Conservation (phyloP, 352 stramenopile genomes). For the Globisporangium camurandrum region DNA sequence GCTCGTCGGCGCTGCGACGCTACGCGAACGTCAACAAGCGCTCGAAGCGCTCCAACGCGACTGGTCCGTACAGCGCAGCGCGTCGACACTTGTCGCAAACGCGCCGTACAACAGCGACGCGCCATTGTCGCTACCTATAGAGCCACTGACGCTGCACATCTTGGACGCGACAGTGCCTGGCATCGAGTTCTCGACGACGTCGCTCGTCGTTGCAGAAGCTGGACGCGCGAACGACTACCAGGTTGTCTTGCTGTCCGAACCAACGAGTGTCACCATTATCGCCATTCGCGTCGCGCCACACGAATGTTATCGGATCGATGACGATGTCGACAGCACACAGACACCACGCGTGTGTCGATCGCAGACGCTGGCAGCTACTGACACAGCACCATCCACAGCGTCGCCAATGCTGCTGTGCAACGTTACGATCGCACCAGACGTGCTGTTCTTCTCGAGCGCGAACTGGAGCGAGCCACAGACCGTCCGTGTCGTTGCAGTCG, state of each 20-base stretch:
- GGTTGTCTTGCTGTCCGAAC: constrained; percentile 56
- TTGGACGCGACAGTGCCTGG: constrained; percentile 46
- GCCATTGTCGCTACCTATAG: constrained; percentile 10
- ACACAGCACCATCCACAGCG: neutral
- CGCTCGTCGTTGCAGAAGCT: constrained; percentile 53
- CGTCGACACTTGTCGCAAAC: constrained; percentile 12
- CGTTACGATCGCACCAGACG: constrained; percentile 41
- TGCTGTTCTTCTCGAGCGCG: constrained; percentile 33
- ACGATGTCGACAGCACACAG: too few relatives aligned
- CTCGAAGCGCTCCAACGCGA: constrained; percentile 23
- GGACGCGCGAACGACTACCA: constrained; percentile 71
- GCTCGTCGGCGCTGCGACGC: constrained; percentile 2
- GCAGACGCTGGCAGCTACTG: constrained; percentile 1
- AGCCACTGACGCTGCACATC: constrained; percentile 20
- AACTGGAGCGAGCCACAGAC: constrained; percentile 64
- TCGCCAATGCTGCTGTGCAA: constrained; percentile 42
- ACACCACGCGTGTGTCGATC: constrained; percentile 29
- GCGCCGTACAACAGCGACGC: constrained; percentile 19
- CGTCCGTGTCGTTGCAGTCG: constrained; percentile 57
- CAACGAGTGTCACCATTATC: constrained; percentile 38
- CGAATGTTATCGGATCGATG: constrained; percentile 53
- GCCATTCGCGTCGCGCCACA: constrained; percentile 33
- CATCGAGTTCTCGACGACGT: constrained; percentile 61
- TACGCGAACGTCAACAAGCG: constrained; percentile 8
- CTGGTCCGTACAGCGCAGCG: constrained; percentile 32